Conservation (phyloP, 1,139 yeast genomes). For the Hyphopichia pseudoburtonii region DNA sequence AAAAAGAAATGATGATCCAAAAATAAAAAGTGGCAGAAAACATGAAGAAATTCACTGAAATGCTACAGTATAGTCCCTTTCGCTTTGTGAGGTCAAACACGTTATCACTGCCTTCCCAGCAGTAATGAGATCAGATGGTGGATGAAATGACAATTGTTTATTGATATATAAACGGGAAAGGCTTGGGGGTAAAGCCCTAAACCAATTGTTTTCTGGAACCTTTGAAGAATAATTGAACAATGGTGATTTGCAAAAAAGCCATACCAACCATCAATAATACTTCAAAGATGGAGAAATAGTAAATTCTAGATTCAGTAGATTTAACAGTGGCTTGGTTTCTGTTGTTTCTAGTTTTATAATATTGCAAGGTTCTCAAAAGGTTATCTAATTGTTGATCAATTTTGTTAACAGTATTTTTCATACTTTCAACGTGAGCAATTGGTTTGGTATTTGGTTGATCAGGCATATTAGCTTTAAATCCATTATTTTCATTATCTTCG, state of each 20-base stretch:
- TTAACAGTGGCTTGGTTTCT: constrained; percentile 90
- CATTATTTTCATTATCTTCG: constrained; percentile 44
- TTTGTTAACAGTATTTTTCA: constrained; percentile 55
- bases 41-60: no score
- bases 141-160: no score
- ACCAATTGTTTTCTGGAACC: constrained; percentile 82
- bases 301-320: constrained; percentile 84
- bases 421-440: constrained; percentile 58
- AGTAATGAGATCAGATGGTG: no score
- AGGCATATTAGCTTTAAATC: constrained; percentile 66
- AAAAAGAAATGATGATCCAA: background rate
- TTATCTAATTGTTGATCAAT: constrained; percentile 70
- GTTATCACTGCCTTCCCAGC: no score
- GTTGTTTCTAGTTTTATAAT: constrained; percentile 89
- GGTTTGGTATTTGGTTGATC: constrained; percentile 57
- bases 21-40: no score
- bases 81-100: no score
- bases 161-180: background rate
- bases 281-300: constrained; percentile 80
- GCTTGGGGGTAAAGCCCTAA: constrained; percentile 22
- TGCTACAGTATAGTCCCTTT: no score
- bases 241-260: constrained; percentile 79
- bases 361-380: constrained; percentile 66
- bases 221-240: constrained; percentile 85
- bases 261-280: constrained; percentile 79